Conservation (phyloP, 1,284 basidiomycete genomes). For the Ceratobasidium sp. region DNA sequence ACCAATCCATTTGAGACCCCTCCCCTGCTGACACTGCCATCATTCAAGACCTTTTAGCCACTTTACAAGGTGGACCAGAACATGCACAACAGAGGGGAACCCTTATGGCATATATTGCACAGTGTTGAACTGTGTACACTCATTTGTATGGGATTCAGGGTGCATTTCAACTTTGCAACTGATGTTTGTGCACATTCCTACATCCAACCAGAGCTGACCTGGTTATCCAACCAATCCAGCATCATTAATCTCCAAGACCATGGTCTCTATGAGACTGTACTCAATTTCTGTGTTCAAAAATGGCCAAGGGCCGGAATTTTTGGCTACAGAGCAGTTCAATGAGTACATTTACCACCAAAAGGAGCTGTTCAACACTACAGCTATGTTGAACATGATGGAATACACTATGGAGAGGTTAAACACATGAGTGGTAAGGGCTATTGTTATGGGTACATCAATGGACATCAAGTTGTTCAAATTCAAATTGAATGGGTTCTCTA, state of each 20-base stretch:
- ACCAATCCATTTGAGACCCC: background rate
- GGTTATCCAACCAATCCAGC: constrained; percentile 22
- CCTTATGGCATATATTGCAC: constrained; percentile 13
- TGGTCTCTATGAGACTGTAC: constrained; percentile 4
- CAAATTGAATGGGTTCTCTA: constrained; percentile 1
- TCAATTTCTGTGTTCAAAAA: constrained; percentile 6
- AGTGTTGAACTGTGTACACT: constrained; percentile 19
- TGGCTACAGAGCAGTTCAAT: constrained; percentile 1
- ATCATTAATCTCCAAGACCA: background rate
- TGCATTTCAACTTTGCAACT: background rate
- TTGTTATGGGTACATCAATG: constrained; percentile 31
- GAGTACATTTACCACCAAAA: background rate
- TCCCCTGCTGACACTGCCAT: constrained; percentile 5
- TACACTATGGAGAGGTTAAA: background rate
- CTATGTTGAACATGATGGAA: constrained; percentile 21
- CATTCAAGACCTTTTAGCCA: background rate
- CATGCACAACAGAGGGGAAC: constrained; percentile 17
- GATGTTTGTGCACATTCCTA: background rate
- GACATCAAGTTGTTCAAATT: background rate
- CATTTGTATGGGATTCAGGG: constrained; percentile 1
- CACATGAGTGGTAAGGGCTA: constrained; percentile 27
- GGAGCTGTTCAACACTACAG: constrained; percentile 16
- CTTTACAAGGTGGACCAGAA: constrained; percentile 1
- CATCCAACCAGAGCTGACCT: background rate
- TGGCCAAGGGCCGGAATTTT: constrained; percentile 31